These are phyloP conservation scores for Arthrobotrys entomopaga DNA, from an alignment of 2,329 filamentous ascomycete genomes.

Conservation along the genomic window DNA sequence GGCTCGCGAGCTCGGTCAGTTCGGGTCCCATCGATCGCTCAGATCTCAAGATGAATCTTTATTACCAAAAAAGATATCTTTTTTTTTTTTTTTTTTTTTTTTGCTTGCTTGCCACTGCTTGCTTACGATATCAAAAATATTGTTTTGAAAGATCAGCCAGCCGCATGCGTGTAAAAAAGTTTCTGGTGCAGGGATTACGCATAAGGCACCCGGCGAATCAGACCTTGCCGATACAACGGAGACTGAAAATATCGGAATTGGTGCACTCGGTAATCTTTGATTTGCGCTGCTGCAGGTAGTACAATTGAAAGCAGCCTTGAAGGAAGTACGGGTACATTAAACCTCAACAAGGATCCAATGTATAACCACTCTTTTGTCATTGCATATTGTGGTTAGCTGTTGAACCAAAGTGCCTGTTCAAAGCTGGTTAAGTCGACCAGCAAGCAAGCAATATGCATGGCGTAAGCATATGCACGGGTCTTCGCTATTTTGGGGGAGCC, in stretches of 20 bases:
- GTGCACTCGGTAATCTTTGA: slow-evolving; percentile 50
- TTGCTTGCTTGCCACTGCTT: slow-evolving; percentile 4
- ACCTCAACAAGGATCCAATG: too few relatives aligned
- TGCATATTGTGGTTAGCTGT: too few relatives aligned
- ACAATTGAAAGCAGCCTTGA: too few relatives aligned
- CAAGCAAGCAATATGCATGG: too few relatives aligned
- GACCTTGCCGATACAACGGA: slow-evolving; percentile 35
- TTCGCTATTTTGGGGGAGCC: too few relatives aligned
- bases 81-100: slow-evolving; percentile 10
- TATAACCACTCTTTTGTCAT: too few relatives aligned
- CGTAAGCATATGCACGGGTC: too few relatives aligned
- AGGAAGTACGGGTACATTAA: too few relatives aligned
- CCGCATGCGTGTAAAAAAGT: neutral
- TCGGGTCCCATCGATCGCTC: slow-evolving; percentile 13
- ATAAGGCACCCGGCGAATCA: slow-evolving; percentile 44
- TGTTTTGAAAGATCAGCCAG: neutral
- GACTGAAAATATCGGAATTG: slow-evolving; percentile 42
- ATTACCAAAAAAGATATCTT: neutral
- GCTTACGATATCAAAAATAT: neutral
- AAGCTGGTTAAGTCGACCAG: too few relatives aligned
- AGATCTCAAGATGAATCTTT: slow-evolving; percentile 16
- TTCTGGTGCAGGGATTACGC: slow-evolving; percentile 37
- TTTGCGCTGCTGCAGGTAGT: slow-evolving; percentile 15
- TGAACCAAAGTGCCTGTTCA: too few relatives aligned
- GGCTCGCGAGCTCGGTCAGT: neutral